Evolutionary conservation across 371 early-diverging fungal genomes (phyloP), one percentile per base, ranked within the genome.

Genomic region (Apophysomyces sp.): DNA sequence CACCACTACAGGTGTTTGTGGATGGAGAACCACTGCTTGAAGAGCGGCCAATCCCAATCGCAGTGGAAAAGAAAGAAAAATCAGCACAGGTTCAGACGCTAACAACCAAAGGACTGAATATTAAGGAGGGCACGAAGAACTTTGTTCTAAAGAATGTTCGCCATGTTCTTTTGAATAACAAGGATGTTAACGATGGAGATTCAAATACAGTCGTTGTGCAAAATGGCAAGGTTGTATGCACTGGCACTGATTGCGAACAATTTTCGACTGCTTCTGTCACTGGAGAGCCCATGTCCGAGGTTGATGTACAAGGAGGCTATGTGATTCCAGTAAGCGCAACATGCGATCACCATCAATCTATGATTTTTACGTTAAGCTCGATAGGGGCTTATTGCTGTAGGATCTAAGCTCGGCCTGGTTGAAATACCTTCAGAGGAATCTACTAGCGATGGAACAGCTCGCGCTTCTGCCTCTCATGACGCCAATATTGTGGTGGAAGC

Each of bases 1-100:
- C 81, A 51, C 93, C 93, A 40, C 62, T 87, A 21, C 78, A 84
- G 66, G 91, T 92, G 21, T 82, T 79, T 58, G 74, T 89, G 53
- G 93, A 92, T 66, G 93, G 93, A 37, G 77, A 81, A 28, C 73
- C 82, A 5, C 75, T 78, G 52, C 73, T 80, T 40, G 67, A 77
- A 34, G 66, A 73, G 61, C 74, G 64, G 36, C 60, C 54, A 0
- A 69, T 68, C 31, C 32, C 55, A 9, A 51, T 61, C 28, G 39
- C 51, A 5, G 18, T 9, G 21, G 41, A 56, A 26, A 27, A 29
- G 24, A 55, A 55, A 12, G 56, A 44, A n/a, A 36, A 16, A 26
- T n/a, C 13, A 44, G 49, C n/a, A 11, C 4, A 16, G 21, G 21
- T 44, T 9, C 49, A 44, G 21, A 44, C 9, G 4, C 11, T 44